A percentile compares a stretch with the other conserved stretches of the same genome.
These are phyloP conservation scores for Actinomucor elegans DNA, from an alignment of 371 early-diverging fungal species.

Conservation along the genomic window DNA sequence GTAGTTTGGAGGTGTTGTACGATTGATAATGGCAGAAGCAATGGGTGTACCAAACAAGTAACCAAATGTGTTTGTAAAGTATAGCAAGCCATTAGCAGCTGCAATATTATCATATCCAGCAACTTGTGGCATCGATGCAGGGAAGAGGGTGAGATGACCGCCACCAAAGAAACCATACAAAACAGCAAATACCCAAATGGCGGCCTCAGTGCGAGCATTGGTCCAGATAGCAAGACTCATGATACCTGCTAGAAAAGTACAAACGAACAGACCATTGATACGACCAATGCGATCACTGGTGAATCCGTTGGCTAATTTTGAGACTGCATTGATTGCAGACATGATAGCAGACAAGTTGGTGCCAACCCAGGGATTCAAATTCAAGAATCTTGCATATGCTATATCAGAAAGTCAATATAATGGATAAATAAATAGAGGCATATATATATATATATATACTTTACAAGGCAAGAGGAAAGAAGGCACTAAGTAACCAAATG, in stretches of 20 bases:
- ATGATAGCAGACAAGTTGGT: slow-evolving; percentile 49
- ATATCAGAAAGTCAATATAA: slow-evolving; percentile 26
- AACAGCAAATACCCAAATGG: slow-evolving; percentile 41
- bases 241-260: slow-evolving; percentile 49
- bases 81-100: slow-evolving; percentile 50
- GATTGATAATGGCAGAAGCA: slow-evolving; percentile 40
- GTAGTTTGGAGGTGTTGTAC: slow-evolving; percentile 26
- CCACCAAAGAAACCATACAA: slow-evolving; percentile 60
- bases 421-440: slow-evolving; percentile 14
- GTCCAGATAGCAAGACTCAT: slow-evolving; percentile 38
- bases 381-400: slow-evolving; percentile 37
- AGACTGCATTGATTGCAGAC: slow-evolving; percentile 49
- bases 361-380: slow-evolving; percentile 33
- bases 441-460: slow-evolving; percentile 8
- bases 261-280: slow-evolving; percentile 52
- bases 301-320: slow-evolving; percentile 45
- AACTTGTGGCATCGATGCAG: slow-evolving; percentile 49
- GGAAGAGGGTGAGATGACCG: slow-evolving; percentile 53
- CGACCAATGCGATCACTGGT: slow-evolving; percentile 58
- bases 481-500: slow-evolving; percentile 22
- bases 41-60: slow-evolving; percentile 57
- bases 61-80: slow-evolving; percentile 48
- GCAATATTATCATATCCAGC: slow-evolving; percentile 48
- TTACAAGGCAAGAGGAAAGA: slow-evolving; percentile 11
- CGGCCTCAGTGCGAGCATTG: slow-evolving; percentile 38